Evolutionary conservation across 2,329 filamentous ascomycete species (phyloP).

Genomic region (Chaetomium olivaceum): DNA sequence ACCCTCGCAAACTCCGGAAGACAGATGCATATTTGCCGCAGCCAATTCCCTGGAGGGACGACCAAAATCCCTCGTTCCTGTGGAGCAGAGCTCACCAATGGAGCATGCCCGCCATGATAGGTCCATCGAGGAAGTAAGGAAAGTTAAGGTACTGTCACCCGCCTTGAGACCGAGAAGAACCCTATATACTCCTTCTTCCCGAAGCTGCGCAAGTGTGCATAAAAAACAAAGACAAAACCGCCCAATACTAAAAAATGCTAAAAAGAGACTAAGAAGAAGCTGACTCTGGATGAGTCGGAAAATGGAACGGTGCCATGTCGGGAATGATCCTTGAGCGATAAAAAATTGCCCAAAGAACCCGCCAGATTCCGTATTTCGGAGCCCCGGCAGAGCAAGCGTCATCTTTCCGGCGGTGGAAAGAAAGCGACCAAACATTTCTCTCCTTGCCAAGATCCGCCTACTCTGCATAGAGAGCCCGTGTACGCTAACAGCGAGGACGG

Average conservation of each 20-base stretch:
- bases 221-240: constrained; percentile 6
- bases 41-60: constrained; percentile 9
- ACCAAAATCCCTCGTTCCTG: constrained; percentile 7
- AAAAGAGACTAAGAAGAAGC: constrained; percentile 1
- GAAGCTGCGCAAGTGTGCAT: not conserved
- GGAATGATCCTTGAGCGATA: constrained; percentile 8
- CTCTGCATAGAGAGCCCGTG: not conserved
- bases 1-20: constrained; percentile 19
- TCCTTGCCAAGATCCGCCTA: not conserved
- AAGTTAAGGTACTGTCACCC: not conserved
- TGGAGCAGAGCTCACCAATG: not conserved
- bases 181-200: not conserved
- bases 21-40: constrained; percentile 23
- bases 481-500: not conserved
- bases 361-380: not conserved
- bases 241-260: not conserved
- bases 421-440: not conserved
- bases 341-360: constrained; percentile 2
- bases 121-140: not conserved
- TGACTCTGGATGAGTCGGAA: not conserved
- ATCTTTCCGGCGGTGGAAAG: not conserved
- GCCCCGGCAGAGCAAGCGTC: not conserved
- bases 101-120: constrained; percentile 4
- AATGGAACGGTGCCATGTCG: constrained; percentile 16
- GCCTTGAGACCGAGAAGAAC: not conserved